These are phyloP conservation scores for Dioszegia crocea DNA, from an alignment of 768 basidiomycete species.

Conservation along the genomic window DNA sequence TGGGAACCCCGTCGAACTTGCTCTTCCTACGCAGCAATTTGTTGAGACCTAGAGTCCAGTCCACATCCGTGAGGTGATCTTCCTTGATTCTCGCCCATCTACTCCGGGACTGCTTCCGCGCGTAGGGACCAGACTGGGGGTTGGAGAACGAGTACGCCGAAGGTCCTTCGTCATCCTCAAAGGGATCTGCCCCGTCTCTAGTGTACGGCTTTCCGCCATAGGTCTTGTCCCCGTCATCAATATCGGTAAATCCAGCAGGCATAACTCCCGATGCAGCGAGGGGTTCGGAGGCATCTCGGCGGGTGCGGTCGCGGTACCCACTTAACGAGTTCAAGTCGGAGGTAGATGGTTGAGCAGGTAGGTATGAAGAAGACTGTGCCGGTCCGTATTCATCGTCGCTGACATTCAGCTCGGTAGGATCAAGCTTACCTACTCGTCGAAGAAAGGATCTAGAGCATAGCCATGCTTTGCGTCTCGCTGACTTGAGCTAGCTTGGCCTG, in stretches of 20 bases:
- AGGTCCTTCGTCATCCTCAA: slow-evolving; percentile 35
- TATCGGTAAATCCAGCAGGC: slow-evolving; percentile 39
- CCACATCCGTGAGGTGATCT: slow-evolving; percentile 41
- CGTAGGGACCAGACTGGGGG: slow-evolving; percentile 28
- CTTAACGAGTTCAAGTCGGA: slow-evolving; percentile 37
- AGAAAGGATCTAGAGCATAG: slow-evolving; percentile 46
- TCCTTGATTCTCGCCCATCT: slow-evolving; percentile 32
- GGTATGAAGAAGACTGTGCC: slow-evolving; percentile 32
- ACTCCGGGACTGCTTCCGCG: slow-evolving; percentile 11
- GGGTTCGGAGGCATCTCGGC: slow-evolving; percentile 33
- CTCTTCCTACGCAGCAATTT: slow-evolving; percentile 28
- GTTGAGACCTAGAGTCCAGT: slow-evolving; percentile 45
- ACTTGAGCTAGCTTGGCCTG: slow-evolving; percentile 8
- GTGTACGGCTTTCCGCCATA: slow-evolving; percentile 28
- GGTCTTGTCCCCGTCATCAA: slow-evolving; percentile 20
- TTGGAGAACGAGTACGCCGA: slow-evolving; percentile 35
- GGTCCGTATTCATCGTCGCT: slow-evolving; percentile 45
- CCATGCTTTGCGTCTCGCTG: slow-evolving; percentile 23
- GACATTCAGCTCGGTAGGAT: not conserved
- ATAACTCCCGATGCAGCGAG: slow-evolving; percentile 40
- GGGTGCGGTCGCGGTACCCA: slow-evolving; percentile 12
- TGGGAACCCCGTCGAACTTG: slow-evolving; percentile 43
- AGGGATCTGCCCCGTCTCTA: slow-evolving; percentile 20
- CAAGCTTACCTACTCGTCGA: slow-evolving; percentile 42
- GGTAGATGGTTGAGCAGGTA: slow-evolving; percentile 30